A percentile compares a stretch with the other conserved stretches of the same genome.
Conservation (phyloP, 2,329 filamentous ascomycete species). For the Zalaria sp. region DNA sequence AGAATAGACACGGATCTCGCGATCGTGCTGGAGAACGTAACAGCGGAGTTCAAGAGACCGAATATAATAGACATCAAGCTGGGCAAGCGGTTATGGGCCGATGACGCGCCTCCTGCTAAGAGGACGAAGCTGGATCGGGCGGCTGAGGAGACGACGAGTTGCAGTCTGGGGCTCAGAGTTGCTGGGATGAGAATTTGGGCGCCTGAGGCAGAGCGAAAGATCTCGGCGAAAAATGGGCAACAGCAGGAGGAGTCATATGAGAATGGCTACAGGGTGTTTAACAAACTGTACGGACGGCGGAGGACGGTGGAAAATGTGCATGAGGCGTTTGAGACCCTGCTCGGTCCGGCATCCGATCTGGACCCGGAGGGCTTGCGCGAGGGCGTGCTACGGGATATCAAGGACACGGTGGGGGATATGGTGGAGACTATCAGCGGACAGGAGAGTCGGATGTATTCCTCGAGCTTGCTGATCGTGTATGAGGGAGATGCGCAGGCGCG, state of each 20-base stretch:
- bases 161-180: slow-evolving; percentile 47
- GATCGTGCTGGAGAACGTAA: slow-evolving; percentile 74
- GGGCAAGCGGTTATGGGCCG: slow-evolving; percentile 73
- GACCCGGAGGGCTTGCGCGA: slow-evolving; percentile 28
- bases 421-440: slow-evolving; percentile 43
- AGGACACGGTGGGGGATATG: slow-evolving; percentile 35
- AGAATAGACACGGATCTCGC: slow-evolving; percentile 64
- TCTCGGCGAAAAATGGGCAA: slow-evolving; percentile 6
- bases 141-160: slow-evolving; percentile 43
- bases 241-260: slow-evolving; percentile 3
- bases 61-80: slow-evolving; percentile 93
- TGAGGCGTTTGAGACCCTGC: slow-evolving; percentile 44
- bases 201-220: not conserved
- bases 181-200: slow-evolving; percentile 51
- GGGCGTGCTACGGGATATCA: slow-evolving; percentile 20
- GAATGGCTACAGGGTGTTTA: slow-evolving; percentile 42
- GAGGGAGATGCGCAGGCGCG: slow-evolving; percentile 47
- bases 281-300: slow-evolving; percentile 51
- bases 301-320: slow-evolving; percentile 41
- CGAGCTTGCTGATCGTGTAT: slow-evolving; percentile 51
- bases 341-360: slow-evolving; percentile 29
- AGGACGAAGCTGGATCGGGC: slow-evolving; percentile 45
- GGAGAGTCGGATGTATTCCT: slow-evolving; percentile 54
- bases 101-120: slow-evolving; percentile 46
- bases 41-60: slow-evolving; percentile 64